phyloP scores from a whole-genome alignment of 352 stramenopile genomes.

The Globisporangium iwayamae region DNA sequence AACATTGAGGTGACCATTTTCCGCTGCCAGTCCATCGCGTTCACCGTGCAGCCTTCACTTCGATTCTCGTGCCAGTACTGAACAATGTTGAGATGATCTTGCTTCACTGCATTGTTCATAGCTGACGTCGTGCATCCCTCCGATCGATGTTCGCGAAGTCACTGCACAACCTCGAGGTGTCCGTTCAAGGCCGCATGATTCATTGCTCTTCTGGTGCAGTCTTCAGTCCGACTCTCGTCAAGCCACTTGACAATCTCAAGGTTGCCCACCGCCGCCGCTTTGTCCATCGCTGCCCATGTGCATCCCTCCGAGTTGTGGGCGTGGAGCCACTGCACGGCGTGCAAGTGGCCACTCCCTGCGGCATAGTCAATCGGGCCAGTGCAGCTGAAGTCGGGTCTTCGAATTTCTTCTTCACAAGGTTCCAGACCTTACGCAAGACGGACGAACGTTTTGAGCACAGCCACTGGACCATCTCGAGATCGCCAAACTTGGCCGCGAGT shows the following conservation, averaged over 20 bases:
- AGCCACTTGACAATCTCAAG: background rate
- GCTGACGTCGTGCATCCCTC: background rate
- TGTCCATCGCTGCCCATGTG: background rate
- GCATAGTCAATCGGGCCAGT: background rate
- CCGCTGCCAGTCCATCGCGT: background rate
- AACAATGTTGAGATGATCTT: background rate
- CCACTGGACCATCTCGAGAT: constrained; percentile 8
- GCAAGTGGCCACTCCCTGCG: background rate
- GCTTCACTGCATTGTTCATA: background rate
- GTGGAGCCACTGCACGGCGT: constrained; percentile 7
- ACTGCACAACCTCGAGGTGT: no score
- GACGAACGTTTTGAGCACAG: background rate
- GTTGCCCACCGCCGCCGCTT: background rate
- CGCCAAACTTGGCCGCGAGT: background rate
- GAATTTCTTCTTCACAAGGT: background rate
- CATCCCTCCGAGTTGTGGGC: background rate
- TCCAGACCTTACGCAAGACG: background rate
- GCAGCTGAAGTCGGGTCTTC: background rate
- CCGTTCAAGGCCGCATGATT: no score
- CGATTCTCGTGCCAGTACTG: constrained; percentile 4
- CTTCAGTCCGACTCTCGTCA: background rate
- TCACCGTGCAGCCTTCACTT: background rate
- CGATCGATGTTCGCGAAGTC: background rate
- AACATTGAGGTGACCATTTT: background rate
- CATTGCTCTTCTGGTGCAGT: no score